Evolutionary conservation across 306 rosid species (phyloP), one percentile per base, ranked within the genome.

Genomic region (Castanea crenata): DNA sequence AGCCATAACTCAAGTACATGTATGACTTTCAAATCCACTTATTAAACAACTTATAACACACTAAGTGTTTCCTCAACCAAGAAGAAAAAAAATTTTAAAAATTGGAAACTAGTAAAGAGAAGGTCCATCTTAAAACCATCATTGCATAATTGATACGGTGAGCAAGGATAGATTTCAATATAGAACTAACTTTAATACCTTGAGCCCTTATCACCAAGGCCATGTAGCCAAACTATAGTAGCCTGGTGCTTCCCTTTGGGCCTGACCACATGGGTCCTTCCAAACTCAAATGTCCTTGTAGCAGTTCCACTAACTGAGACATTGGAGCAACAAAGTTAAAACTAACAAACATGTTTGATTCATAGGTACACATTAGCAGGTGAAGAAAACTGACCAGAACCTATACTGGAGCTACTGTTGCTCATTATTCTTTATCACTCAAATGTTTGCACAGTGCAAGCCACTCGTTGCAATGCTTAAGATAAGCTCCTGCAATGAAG

Each of bases 151-250:
- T 65, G 65, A 82, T 29, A 74, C 6, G 4, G 12, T 81, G 61
- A 69, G 78, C 46, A 59, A 75, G 54, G 74, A 41, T 29, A 73
- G 32, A 78, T 74, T 76, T 55, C 68, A 71, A 63, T 67, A 62
- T 31, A 71, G 68, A 81, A 79, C 52, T 46, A 76, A 55, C 67
- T 34, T 49, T 57, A 68, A 77, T 85, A 94, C 98, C 97, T 94
- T 71, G 97, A 89, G 55, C 98, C 98, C 73, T 94, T 90, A 77
- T 94, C 98, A 69, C 98, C 97, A 78, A 90, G 86, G 84, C 97
- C 98, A 76, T 94, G 98, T 11, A 94, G 82, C 98, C 98, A 94
- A 85, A 94, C 96, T 81, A 94, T 90, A 70, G 98, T 94, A 19
- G 94, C 97, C 69, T 92, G 98, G 80, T 94, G 98, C 79, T 61